Evolutionary conservation across 768 basidiomycete genomes (phyloP).

Genomic region (Ephemerocybe angulata): DNA sequence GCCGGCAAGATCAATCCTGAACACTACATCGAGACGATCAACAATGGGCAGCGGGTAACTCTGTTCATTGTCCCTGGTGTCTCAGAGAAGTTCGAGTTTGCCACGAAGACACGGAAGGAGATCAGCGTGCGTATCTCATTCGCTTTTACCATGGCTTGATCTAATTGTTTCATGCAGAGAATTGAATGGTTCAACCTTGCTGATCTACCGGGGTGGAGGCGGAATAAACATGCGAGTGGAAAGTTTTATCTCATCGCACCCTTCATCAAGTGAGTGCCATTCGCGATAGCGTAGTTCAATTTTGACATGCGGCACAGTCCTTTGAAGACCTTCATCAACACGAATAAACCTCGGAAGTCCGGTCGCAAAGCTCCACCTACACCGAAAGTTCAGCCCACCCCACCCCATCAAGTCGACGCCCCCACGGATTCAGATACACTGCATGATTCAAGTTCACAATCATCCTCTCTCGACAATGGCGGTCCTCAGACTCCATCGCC

Average conservation of each 20-base stretch:
- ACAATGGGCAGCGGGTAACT: conserved; percentile 88
- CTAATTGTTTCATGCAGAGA: conserved; percentile 49
- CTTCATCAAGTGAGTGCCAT: conserved; percentile 70
- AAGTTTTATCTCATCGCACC: conserved; percentile 96
- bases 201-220: conserved; percentile 92
- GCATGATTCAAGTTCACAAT: conserved; percentile 66
- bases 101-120: conserved; percentile 95
- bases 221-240: conserved; percentile 60
- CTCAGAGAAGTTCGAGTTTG: conserved; percentile 83
- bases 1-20: conserved; percentile 59
- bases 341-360: conserved; percentile 51
- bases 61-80: conserved; percentile 88
- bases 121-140: conserved; percentile 69
- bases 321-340: conserved; percentile 65
- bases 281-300: neutral
- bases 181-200: conserved; percentile 93
- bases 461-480: conserved; percentile 56
- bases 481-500: conserved; percentile 67
- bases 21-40: conserved; percentile 78
- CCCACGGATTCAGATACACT: conserved; percentile 28
- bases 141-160: conserved; percentile 14
- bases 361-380: conserved; percentile 25
- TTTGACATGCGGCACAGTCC: conserved; percentile 34
- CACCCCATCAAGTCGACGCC: neutral
- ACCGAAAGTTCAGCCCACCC: conserved; percentile 11